Evolutionary conservation across 495 filamentous ascomycete genomes (phyloP), one percentile per base, ranked within the genome.

Genomic region (Podospora anserina): DNA sequence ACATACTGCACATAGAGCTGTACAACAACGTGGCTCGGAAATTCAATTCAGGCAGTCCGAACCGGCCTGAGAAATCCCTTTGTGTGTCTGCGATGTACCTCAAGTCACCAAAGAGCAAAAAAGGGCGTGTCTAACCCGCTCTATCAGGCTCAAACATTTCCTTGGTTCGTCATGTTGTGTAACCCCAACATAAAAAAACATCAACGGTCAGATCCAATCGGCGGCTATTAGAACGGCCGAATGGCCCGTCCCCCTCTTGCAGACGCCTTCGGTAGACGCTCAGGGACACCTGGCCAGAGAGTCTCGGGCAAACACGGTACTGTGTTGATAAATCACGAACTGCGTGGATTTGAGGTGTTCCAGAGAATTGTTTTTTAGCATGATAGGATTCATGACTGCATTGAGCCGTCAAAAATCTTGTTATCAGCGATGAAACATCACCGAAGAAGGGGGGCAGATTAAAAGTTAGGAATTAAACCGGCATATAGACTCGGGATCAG

Each of bases 201-300:
- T 15, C 23, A 13, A 58, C n/a, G 13, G n/a, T 11, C 5, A 49
- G 13, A 49, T 49, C 39, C 39, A 49, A 26, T 58, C 55, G 55
- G 55, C 18, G 23, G 55, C 55, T 58, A 58, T n/a, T 58, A 58
- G 55, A 58, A 58, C 16, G n/a, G 4, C 55, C 55, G 55, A 58
- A n/a, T 49, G 7, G 39, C 30, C 30, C 30, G 30, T 11, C 9
- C 39, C 39, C 39, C 39, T 49, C 39, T 49, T 11, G 39, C 39
- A 49, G 39, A 49, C 39, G 39, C 9, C 3, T 49, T 49, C 39
- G 39, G 39, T 49, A 49, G 39, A 49, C 39, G 39, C 13, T 13
- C 2, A 13, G 39, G 15, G 9, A 49, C 9, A 49, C 39, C 15
- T 16, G 39, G 39, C 39, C 39, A 49, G 15, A 7, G 30, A 0